A percentile compares a stretch with the other conserved stretches of the same genome.
Conservation (phyloP, 192 early-diverging fungal species). For the Funneliformis mosseae region DNA sequence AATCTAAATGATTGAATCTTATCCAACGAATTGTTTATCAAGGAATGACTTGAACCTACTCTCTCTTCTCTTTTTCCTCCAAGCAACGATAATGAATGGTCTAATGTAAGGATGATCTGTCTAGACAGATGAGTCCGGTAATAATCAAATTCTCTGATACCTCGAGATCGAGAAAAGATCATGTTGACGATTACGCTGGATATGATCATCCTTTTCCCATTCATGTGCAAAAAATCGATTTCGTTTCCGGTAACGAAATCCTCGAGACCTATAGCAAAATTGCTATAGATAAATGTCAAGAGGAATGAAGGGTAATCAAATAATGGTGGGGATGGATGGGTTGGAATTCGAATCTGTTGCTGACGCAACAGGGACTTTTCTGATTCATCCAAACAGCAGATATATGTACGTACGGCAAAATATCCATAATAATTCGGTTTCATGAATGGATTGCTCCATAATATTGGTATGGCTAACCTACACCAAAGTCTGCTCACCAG, state of each 20-base stretch:
- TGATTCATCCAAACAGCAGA: not conserved
- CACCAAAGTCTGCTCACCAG: not conserved
- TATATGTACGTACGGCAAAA: not conserved
- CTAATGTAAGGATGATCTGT: not conserved
- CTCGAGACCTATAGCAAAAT: not conserved
- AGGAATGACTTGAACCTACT: not conserved
- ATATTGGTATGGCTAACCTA: not conserved
- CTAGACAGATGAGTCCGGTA: not conserved
- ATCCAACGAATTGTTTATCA: not conserved
- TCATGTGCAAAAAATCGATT: not conserved
- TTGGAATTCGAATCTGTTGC: not conserved
- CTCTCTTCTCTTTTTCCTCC: not conserved
- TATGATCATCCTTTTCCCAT: not conserved
- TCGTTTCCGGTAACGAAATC: not conserved
- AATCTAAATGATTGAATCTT: not conserved
- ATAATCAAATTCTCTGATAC: not conserved
- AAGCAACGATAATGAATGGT: not conserved
- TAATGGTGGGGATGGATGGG: no score
- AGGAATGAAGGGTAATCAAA: not conserved
- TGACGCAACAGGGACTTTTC: not conserved
- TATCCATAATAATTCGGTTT: not conserved
- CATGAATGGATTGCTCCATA: not conserved
- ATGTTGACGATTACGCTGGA: not conserved
- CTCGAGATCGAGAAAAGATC: not conserved
- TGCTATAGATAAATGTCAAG: not conserved